Evolutionary conservation across 2,329 filamentous ascomycete genomes (phyloP).

Genomic region (Phaeosphaeriaceae sp.): DNA sequence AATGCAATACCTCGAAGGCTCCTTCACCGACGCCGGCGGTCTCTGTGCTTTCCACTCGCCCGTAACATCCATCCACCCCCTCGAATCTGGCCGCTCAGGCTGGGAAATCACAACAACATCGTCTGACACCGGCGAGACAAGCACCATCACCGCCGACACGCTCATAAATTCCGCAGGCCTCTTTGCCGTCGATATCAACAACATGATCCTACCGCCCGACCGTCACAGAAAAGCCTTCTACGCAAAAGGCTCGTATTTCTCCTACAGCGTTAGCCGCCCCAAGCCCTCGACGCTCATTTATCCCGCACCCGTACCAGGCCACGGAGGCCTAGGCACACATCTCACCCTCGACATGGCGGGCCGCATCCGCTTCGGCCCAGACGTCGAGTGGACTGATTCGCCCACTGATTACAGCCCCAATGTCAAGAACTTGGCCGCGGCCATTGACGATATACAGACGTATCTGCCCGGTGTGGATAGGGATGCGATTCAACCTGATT

Average conservation of each 20-base stretch:
- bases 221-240: conserved; percentile 72
- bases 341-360: conserved; percentile 88
- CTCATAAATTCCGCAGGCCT: conserved; percentile 88
- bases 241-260: conserved; percentile 96
- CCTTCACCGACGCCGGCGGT: conserved; percentile 79
- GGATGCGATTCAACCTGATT: conserved; percentile 75
- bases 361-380: conserved; percentile 87
- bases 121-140: conserved; percentile 52
- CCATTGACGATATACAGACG: conserved; percentile 74
- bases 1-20: conserved; percentile 80
- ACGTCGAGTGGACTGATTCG: conserved; percentile 88
- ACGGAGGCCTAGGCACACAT: conserved; percentile 88
- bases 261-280: conserved; percentile 72
- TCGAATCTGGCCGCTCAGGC: conserved; percentile 61
- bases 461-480: conserved; percentile 80
- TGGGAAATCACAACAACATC: conserved; percentile 70
- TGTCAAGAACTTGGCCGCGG: conserved; percentile 66
- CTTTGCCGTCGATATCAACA: conserved; percentile 76
- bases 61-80: conserved; percentile 68
- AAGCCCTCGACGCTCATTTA: conserved; percentile 79
- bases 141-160: conserved; percentile 72
- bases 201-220: conserved; percentile 73
- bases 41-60: conserved; percentile 72
- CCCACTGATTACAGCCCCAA: conserved; percentile 75
- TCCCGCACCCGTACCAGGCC: conserved; percentile 81